Percentiles rank a stretch among this genome's conserved stretches.
These are phyloP conservation scores for Prunus dulcis DNA, from an alignment of 306 rosid genomes.

Conservation along the genomic window DNA sequence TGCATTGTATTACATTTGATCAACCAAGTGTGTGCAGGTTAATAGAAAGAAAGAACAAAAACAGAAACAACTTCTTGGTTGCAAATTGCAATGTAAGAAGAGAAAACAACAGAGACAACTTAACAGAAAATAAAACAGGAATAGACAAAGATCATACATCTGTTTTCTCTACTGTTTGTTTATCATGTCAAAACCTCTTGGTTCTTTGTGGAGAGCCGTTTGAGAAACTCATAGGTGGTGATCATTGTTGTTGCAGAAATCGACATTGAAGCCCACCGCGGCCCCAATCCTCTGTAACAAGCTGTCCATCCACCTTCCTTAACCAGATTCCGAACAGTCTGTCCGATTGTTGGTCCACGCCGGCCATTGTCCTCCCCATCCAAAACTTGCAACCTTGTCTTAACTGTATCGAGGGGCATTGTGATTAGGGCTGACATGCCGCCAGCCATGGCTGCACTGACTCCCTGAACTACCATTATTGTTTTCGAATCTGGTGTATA, in stretches of 20 bases:
- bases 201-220: slow-evolving; percentile 72
- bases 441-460: slow-evolving; percentile 90
- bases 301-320: slow-evolving; percentile 91
- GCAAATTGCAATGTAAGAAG: slow-evolving; percentile 31
- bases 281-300: slow-evolving; percentile 87
- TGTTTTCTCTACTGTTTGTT: slow-evolving; percentile 7
- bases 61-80: slow-evolving; percentile 12
- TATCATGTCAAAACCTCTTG: slow-evolving; percentile 55
- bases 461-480: slow-evolving; percentile 82
- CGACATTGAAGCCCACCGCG: slow-evolving; percentile 86
- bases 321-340: slow-evolving; percentile 70
- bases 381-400: slow-evolving; percentile 81
- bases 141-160: slow-evolving; percentile 13
- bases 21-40: slow-evolving; percentile 1
- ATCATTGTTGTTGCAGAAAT: slow-evolving; percentile 94
- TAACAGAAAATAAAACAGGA: slow-evolving; percentile 16
- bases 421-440: slow-evolving; percentile 82
- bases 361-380: slow-evolving; percentile 83
- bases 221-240: slow-evolving; percentile 88
- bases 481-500: slow-evolving; percentile 63
- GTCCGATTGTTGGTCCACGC: slow-evolving; percentile 61
- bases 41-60: background rate
- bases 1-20: slow-evolving; percentile 1
- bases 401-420: slow-evolving; percentile 85
- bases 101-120: slow-evolving; percentile 3